Conservation (phyloP, 257 asterid species). For the Echium plantagineum region DNA sequence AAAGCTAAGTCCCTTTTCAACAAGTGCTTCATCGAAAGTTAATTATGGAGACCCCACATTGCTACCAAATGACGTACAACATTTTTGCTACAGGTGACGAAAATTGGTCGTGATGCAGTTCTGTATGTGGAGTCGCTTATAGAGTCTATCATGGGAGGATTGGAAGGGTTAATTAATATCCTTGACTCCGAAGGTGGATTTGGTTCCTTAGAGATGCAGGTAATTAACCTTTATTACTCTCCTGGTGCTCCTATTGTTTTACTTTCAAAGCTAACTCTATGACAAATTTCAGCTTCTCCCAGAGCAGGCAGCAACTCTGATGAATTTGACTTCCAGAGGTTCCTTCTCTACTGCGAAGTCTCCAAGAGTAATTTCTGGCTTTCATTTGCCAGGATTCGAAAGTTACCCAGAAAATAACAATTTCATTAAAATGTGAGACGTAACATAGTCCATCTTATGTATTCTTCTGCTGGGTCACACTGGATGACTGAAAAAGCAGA, state of each 20-base stretch:
- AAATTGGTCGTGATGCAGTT: conserved; percentile 94
- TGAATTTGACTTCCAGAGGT: conserved; percentile 82
- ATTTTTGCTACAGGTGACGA: conserved; percentile 53
- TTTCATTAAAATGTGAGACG: conserved; percentile 71
- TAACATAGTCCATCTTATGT: conserved; percentile 6
- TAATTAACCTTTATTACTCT: conserved; percentile 27
- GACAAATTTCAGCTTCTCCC: conserved; percentile 75
- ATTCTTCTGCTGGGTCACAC: background rate
- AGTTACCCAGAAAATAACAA: conserved; percentile 87
- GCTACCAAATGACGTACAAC: conserved; percentile 1
- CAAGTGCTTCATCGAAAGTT: background rate
- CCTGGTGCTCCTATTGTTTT: conserved; percentile 8
- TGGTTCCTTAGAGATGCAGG: conserved; percentile 98
- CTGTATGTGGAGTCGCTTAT: conserved; percentile 92
- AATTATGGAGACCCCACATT: background rate
- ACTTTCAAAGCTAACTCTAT: conserved; percentile 19
- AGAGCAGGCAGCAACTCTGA: conserved; percentile 96
- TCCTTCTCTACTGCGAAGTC: conserved; percentile 65
- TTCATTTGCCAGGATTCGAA: conserved; percentile 86
- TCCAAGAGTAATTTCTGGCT: conserved; percentile 71
- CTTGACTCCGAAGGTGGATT: conserved; percentile 99
- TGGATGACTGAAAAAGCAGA: conserved; percentile 2
- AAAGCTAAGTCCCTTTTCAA: background rate
- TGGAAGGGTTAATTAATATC: conserved; percentile 93
- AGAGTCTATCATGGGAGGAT: conserved; percentile 97